These are phyloP conservation scores for Apiotrichum gracile DNA, from an alignment of 1,284 basidiomycete genomes.

Conservation along the genomic window DNA sequence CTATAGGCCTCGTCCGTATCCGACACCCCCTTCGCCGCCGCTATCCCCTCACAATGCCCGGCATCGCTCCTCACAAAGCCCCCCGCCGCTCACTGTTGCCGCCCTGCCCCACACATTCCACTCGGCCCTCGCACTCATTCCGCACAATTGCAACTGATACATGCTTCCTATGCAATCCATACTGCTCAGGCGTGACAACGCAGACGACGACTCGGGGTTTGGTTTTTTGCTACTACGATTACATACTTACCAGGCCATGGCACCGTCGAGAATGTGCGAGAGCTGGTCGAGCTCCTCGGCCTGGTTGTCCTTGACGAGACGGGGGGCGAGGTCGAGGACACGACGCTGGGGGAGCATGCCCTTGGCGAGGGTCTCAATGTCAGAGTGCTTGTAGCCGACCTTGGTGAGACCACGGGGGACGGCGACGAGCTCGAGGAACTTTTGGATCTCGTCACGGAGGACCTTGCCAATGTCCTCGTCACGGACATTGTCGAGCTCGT, in stretches of 20 bases:
- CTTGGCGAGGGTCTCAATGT: constrained; percentile 40
- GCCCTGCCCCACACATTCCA: too few species aligned
- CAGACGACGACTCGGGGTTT: too few species aligned
- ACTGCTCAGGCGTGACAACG: too few species aligned
- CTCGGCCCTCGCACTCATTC: too few species aligned
- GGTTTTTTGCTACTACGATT: too few species aligned
- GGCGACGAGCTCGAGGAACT: constrained; percentile 79
- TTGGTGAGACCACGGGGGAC: constrained; percentile 80
- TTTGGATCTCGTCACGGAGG: constrained; percentile 81
- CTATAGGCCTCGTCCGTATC: too few species aligned
- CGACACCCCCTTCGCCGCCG: too few species aligned
- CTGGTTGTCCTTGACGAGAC: constrained; percentile 57
- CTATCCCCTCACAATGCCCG: too few species aligned
- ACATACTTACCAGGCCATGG: constrained; percentile 35
- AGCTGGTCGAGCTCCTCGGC: constrained; percentile 74
- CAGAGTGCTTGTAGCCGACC: constrained; percentile 63
- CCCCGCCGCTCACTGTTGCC: too few species aligned
- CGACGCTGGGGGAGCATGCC: constrained; percentile 44
- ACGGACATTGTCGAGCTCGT: constrained; percentile 65
- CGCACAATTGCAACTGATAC: too few species aligned
- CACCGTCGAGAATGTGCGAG: constrained; percentile 57
- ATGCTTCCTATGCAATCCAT: too few species aligned
- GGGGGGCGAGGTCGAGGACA: constrained; percentile 43
- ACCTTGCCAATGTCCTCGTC: constrained; percentile 76
- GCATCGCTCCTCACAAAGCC: too few species aligned